phyloP scores from a whole-genome alignment of 202 grass and related monocot species.

The Elaeis oleifera region DNA sequence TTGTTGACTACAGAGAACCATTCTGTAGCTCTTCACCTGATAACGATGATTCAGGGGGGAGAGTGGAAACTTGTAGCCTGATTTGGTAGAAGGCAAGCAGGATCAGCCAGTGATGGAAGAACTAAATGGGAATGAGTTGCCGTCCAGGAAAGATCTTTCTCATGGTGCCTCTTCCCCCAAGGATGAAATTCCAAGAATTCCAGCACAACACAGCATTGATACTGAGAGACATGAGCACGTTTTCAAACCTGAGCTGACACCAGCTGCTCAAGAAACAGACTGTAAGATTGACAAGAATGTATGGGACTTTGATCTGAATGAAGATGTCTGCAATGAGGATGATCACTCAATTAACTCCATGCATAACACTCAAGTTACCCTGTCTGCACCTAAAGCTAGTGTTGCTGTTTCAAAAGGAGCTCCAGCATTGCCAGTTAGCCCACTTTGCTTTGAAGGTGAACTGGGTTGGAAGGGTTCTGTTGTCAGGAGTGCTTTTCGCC shows the following conservation, averaged over 20 bases:
- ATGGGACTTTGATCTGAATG: conserved; percentile 53
- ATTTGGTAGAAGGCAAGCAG: conserved; percentile 30
- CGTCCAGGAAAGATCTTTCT: conserved; percentile 29
- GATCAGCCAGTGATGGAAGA: conserved; percentile 22
- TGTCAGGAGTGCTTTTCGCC: conserved; percentile 63
- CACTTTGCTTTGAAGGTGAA: conserved; percentile 60
- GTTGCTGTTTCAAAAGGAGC: conserved; percentile 49
- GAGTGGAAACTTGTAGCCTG: conserved; percentile 24
- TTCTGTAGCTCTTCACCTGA: conserved; percentile 61
- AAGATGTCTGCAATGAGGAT: conserved; percentile 44
- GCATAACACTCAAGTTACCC: conserved; percentile 22
- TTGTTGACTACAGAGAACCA: conserved; percentile 60
- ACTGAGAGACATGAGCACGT: neutral
- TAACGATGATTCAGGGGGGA: conserved; percentile 38
- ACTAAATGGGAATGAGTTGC: conserved; percentile 38
- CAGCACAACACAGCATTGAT: neutral
- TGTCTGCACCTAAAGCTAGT: conserved; percentile 45
- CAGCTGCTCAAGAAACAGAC: conserved; percentile 7
- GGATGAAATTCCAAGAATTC: conserved; percentile 29
- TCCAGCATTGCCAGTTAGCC: conserved; percentile 36
- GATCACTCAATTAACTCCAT: neutral
- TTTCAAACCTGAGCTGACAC: neutral
- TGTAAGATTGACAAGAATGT: conserved; percentile 15
- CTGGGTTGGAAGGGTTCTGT: conserved; percentile 69
- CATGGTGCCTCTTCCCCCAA: conserved; percentile 44